Evolutionary conservation across 78 protist genomes (phyloP).

Genomic region (Isochrysis galbana): DNA sequence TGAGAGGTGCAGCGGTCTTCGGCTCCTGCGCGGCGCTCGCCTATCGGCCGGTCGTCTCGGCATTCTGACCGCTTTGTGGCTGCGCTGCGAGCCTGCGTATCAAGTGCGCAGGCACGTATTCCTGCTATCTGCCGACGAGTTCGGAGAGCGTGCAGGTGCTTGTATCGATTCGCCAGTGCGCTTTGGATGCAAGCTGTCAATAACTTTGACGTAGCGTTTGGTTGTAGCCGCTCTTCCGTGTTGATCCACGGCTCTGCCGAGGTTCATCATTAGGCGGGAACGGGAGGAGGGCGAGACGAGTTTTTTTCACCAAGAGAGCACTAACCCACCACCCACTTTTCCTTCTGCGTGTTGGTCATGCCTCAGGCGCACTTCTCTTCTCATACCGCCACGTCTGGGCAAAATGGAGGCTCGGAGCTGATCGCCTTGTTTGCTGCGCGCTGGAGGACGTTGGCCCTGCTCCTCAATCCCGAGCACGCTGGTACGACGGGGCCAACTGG

Average conservation of each 20-base stretch:
- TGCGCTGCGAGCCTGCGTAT: background rate
- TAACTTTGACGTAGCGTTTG: too few relatives aligned
- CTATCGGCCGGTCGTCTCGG: background rate
- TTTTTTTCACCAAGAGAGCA: too few relatives aligned
- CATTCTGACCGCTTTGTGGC: background rate
- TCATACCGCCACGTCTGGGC: background rate
- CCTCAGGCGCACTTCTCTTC: background rate
- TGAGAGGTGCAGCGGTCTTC: too few relatives aligned
- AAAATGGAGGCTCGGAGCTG: background rate
- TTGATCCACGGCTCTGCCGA: too few relatives aligned
- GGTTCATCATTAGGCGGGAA: too few relatives aligned
- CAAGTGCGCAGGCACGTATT: background rate
- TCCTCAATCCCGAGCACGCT: background rate
- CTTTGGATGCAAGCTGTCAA: too few relatives aligned
- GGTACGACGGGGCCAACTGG: background rate
- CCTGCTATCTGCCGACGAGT: background rate
- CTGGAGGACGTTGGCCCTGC: background rate
- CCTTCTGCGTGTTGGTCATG: too few relatives aligned
- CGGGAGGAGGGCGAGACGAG: too few relatives aligned
- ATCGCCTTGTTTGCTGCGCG: too few relatives aligned
- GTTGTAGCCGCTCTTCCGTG: too few relatives aligned
- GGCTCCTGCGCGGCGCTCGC: background rate
- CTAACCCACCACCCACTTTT: too few relatives aligned
- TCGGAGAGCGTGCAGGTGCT: background rate
- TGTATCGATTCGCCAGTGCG: too few relatives aligned